Conservation (phyloP, 192 early-diverging fungal genomes). For the Kickxella alabastrina region DNA sequence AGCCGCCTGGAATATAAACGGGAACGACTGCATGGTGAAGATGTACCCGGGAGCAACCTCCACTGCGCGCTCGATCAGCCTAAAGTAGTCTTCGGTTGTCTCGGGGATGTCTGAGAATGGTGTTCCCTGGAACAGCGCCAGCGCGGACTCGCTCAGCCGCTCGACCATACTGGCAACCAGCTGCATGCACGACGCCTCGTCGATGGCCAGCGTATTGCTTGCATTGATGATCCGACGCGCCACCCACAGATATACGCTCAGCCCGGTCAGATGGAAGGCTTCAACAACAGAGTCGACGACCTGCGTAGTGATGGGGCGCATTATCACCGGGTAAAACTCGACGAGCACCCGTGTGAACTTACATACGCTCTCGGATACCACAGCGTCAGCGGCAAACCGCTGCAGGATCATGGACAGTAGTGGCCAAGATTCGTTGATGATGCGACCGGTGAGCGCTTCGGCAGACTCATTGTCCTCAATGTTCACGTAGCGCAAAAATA, state of each 20-base stretch:
- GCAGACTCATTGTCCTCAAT: slow-evolving; percentile 29
- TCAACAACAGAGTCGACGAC: slow-evolving; percentile 54
- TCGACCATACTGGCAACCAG: slow-evolving; percentile 59
- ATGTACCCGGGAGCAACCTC: slow-evolving; percentile 33
- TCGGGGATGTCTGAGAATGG: slow-evolving; percentile 43
- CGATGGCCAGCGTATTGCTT: slow-evolving; percentile 55
- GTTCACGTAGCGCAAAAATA: slow-evolving; percentile 42
- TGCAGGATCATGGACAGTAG: slow-evolving; percentile 23
- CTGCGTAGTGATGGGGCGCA: slow-evolving; percentile 22
- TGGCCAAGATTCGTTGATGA: slow-evolving; percentile 35
- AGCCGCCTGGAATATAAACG: slow-evolving; percentile 27
- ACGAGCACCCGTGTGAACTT: slow-evolving; percentile 41
- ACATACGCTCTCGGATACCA: slow-evolving; percentile 38
- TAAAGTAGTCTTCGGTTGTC: slow-evolving; percentile 47
- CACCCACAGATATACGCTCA: slow-evolving; percentile 80
- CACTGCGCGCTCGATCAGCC: slow-evolving; percentile 34
- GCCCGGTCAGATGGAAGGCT: slow-evolving; percentile 64
- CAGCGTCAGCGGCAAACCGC: slow-evolving; percentile 17
- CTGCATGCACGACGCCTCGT: slow-evolving; percentile 31
- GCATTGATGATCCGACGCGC: slow-evolving; percentile 61
- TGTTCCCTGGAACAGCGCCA: slow-evolving; percentile 55
- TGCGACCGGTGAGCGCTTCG: slow-evolving; percentile 20
- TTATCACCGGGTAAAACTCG: slow-evolving; percentile 24
- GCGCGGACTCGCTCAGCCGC: slow-evolving; percentile 61
- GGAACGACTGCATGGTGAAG: slow-evolving; percentile 18